These are phyloP conservation scores for Ogataea nakhonphanomensis DNA, from an alignment of 805 yeast genomes.

Conservation along the genomic window DNA sequence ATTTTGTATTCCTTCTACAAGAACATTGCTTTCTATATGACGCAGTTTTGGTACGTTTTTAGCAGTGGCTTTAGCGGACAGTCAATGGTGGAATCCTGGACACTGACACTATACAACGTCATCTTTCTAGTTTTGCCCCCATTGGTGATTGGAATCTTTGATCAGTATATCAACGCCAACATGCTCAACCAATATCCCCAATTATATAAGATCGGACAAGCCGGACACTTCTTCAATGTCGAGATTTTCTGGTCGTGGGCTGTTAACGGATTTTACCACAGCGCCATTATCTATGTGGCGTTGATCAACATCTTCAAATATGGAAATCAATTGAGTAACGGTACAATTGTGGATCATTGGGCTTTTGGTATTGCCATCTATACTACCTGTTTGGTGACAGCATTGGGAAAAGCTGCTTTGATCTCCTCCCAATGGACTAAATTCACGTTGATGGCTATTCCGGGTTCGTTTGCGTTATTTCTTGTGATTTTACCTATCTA, in stretches of 20 bases:
- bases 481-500: conserved; percentile 81
- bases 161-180: conserved; percentile 90
- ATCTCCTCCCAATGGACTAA: conserved; percentile 94
- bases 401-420: conserved; percentile 91
- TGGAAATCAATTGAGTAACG: conserved; percentile 64
- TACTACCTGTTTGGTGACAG: conserved; percentile 83
- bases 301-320: conserved; percentile 62
- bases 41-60: conserved; percentile 97
- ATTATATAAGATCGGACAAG: conserved; percentile 85
- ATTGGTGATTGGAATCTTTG: conserved; percentile 92
- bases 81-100: conserved; percentile 96
- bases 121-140: conserved; percentile 95
- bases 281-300: conserved; percentile 77
- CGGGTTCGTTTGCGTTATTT: conserved; percentile 90
- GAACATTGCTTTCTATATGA: conserved; percentile 92
- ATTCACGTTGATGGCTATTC: conserved; percentile 86
- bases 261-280: conserved; percentile 90
- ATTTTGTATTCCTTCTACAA: conserved; percentile 94
- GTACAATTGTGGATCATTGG: conserved; percentile 84
- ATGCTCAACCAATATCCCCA: conserved; percentile 90
- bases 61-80: conserved; percentile 92
- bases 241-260: conserved; percentile 97
- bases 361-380: conserved; percentile 89
- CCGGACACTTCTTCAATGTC: conserved; percentile 84
- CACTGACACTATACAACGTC: conserved; percentile 92